Conservation (phyloP, 2,329 filamentous ascomycete species). For the Chalaropsis ovoidea region DNA sequence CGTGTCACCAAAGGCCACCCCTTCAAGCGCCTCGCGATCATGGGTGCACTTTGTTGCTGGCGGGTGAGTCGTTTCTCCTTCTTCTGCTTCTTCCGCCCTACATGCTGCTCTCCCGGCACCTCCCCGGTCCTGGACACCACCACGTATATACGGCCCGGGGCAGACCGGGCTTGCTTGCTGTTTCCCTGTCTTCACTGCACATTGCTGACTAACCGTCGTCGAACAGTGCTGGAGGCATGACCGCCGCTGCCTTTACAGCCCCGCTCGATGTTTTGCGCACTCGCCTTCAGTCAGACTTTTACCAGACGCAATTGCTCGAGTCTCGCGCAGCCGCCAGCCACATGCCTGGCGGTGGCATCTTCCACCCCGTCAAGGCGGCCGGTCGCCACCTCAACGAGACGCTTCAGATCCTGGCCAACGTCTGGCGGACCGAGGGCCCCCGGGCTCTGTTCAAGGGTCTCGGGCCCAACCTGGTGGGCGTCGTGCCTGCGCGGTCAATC, state of each 20-base stretch:
- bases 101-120: not conserved
- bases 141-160: not conserved
- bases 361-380: slow-evolving; percentile 56
- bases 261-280: slow-evolving; percentile 93
- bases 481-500: slow-evolving; percentile 80
- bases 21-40: slow-evolving; percentile 54
- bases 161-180: not conserved
- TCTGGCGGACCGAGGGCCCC: slow-evolving; percentile 72
- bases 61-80: slow-evolving; percentile 49
- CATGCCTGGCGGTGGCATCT: slow-evolving; percentile 28
- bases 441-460: slow-evolving; percentile 87
- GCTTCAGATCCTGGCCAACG: slow-evolving; percentile 69
- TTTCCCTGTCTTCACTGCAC: not conserved
- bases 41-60: slow-evolving; percentile 90
- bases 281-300: slow-evolving; percentile 80
- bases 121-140: not conserved
- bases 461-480: slow-evolving; percentile 79
- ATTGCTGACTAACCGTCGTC: slow-evolving; percentile 21
- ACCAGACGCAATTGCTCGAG: slow-evolving; percentile 69
- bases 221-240: slow-evolving; percentile 73
- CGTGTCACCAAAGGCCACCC: slow-evolving; percentile 8
- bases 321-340: slow-evolving; percentile 51
- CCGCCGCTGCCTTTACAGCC: slow-evolving; percentile 80
- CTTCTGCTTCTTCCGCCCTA: not conserved
- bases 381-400: slow-evolving; percentile 74